These are phyloP conservation scores for Boletus bicolor DNA, from an alignment of 768 basidiomycete species.

Conservation along the genomic window DNA sequence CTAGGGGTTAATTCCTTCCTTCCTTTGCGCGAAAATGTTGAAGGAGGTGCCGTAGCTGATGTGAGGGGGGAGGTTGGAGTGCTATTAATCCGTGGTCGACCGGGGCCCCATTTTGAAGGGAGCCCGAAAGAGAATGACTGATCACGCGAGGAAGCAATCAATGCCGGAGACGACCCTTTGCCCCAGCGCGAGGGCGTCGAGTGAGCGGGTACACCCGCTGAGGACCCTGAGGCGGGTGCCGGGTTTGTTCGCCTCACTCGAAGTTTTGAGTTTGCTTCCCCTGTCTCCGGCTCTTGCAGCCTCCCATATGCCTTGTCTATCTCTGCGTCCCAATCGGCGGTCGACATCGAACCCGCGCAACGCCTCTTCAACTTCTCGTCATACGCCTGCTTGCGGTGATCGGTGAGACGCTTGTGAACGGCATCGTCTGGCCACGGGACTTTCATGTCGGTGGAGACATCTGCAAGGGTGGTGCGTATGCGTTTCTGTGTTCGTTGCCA, in stretches of 20 bases:
- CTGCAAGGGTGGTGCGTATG: conserved; percentile 30
- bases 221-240: conserved; percentile 8
- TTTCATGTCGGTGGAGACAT: conserved; percentile 36
- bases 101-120: conserved; percentile 1
- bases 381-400: conserved; percentile 42
- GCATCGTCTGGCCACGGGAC: conserved; percentile 40
- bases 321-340: conserved; percentile 27
- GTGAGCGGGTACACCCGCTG: neutral
- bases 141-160: conserved; percentile 8
- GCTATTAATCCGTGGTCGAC: conserved; percentile 5
- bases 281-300: conserved; percentile 27
- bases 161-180: conserved; percentile 15
- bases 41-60: neutral
- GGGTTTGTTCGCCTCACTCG: conserved; percentile 17
- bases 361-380: conserved; percentile 39
- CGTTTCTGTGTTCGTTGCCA: conserved; percentile 37
- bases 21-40: conserved; percentile 7
- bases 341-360: conserved; percentile 3
- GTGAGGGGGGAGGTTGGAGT: conserved; percentile 10
- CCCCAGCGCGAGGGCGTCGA: conserved; percentile 1
- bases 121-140: conserved; percentile 14
- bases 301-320: conserved; percentile 19
- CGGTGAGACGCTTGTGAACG: conserved; percentile 42
- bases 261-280: conserved; percentile 23
- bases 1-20: conserved; percentile 1